These are phyloP conservation scores for Adenanthera pavonina DNA, from an alignment of 306 rosid species.

Conservation along the genomic window DNA sequence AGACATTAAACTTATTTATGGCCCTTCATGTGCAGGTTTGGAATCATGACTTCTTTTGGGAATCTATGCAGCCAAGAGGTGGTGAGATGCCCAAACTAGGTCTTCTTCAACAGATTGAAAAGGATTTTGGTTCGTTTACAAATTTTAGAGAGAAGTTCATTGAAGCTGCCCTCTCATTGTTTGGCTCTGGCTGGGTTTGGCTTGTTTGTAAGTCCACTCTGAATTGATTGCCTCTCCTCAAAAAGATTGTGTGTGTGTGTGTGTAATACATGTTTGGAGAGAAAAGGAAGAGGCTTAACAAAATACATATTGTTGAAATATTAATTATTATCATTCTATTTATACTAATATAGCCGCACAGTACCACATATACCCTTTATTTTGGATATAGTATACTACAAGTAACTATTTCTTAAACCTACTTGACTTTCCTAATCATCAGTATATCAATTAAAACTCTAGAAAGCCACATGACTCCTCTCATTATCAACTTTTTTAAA, in stretches of 20 bases:
- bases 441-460: no score
- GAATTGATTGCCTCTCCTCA: neutral
- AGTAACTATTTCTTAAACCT: neutral
- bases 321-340: neutral
- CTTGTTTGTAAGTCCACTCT: constrained; percentile 81
- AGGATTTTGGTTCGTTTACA: constrained; percentile 87
- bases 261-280: neutral
- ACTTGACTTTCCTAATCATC: neutral
- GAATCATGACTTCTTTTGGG: constrained; percentile 72
- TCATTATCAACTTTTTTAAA: no score
- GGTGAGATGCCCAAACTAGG: constrained; percentile 78
- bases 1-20: constrained; percentile 4
- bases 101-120: constrained; percentile 89
- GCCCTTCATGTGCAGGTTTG: constrained; percentile 67
- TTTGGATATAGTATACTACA: neutral
- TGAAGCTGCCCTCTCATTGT: constrained; percentile 69
- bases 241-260: constrained; percentile 1
- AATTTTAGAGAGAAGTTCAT: constrained; percentile 76
- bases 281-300: neutral
- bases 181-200: constrained; percentile 99
- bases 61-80: constrained; percentile 97
- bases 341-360: neutral
- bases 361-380: neutral
- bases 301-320: neutral
- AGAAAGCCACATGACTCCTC: no score